Percentiles rank a stretch among this genome's conserved stretches.
phyloP scores from a whole-genome alignment of 1,284 basidiomycete genomes.

The Apiotrichum veenhuisii region DNA sequence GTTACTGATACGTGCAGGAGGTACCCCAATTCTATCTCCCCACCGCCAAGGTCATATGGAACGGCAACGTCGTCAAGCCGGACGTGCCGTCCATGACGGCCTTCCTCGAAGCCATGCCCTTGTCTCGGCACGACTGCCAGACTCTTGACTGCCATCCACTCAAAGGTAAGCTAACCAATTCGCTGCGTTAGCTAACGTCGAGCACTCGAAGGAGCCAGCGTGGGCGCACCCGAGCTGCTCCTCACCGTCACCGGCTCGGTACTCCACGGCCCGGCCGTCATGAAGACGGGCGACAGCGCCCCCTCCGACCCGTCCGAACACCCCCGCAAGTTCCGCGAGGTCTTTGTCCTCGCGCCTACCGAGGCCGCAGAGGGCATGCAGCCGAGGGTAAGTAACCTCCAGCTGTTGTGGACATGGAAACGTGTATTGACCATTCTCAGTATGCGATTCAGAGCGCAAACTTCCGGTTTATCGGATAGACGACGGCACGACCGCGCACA shows the following conservation, averaged over 20 bases:
- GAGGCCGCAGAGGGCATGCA: slow-evolving; percentile 41
- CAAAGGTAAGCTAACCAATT: slow-evolving; percentile 2
- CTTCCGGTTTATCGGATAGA: slow-evolving; percentile 44
- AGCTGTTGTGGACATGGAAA: background rate
- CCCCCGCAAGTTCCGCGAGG: slow-evolving; percentile 45
- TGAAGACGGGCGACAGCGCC: slow-evolving; percentile 21
- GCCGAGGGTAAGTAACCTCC: slow-evolving; percentile 32
- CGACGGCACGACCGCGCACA: background rate
- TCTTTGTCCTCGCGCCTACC: slow-evolving; percentile 39
- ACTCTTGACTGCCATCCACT: slow-evolving; percentile 45
- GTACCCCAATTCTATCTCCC: slow-evolving; percentile 40
- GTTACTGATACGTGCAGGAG: slow-evolving; percentile 23
- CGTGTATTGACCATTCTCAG: slow-evolving; percentile 20
- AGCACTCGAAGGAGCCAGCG: slow-evolving; percentile 19
- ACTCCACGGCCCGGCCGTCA: slow-evolving; percentile 38
- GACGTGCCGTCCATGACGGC: slow-evolving; percentile 25
- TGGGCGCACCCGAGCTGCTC: slow-evolving; percentile 36
- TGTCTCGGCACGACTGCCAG: slow-evolving; percentile 43
- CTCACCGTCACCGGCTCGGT: slow-evolving; percentile 44
- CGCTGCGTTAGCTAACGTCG: background rate
- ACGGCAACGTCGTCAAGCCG: slow-evolving; percentile 36
- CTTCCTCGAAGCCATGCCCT: slow-evolving; percentile 37
- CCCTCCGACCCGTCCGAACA: slow-evolving; percentile 25
- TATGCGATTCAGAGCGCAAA: slow-evolving; percentile 42
- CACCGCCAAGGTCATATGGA: slow-evolving; percentile 42